These are phyloP conservation scores for Penicillium sp. DNA, from an alignment of 2,329 filamentous ascomycete species.

Conservation along the genomic window DNA sequence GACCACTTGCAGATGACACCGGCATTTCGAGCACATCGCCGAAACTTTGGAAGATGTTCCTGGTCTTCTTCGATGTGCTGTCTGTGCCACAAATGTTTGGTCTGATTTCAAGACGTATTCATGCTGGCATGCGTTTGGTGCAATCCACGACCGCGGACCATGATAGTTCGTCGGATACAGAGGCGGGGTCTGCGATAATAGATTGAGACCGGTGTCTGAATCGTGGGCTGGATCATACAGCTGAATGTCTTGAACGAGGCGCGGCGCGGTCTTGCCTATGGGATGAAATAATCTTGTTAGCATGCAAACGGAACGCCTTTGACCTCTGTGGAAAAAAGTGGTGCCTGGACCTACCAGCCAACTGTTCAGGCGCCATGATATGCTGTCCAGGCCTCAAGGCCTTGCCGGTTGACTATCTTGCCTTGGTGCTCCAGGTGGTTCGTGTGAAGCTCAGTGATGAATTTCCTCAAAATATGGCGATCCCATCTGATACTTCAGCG, in stretches of 20 bases:
- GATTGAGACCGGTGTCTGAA: constrained; percentile 49
- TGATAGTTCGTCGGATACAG: constrained; percentile 44
- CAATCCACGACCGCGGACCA: constrained; percentile 38
- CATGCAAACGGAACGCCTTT: constrained; percentile 3
- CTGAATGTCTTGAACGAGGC: constrained; percentile 48
- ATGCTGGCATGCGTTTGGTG: constrained; percentile 58
- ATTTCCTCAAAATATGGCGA: constrained; percentile 1
- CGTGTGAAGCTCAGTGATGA: background rate
- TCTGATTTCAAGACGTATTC: constrained; percentile 57
- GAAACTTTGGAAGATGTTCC: constrained; percentile 59
- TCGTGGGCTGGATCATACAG: constrained; percentile 49
- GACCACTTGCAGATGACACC: constrained; percentile 61
- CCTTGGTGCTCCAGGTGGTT: background rate
- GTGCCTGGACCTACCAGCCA: constrained; percentile 32
- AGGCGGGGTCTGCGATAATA: constrained; percentile 61
- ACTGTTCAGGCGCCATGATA: constrained; percentile 34
- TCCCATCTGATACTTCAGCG: background rate
- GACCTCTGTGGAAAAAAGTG: background rate
- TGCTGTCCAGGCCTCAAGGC: constrained; percentile 6
- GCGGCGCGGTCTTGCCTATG: constrained; percentile 54
- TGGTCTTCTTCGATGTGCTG: constrained; percentile 39
- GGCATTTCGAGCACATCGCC: constrained; percentile 62
- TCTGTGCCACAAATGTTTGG: constrained; percentile 53
- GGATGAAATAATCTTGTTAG: background rate
- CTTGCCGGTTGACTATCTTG: background rate